phyloP scores from a whole-genome alignment of 2,329 filamentous ascomycete species.

The Fusarium guadeloupense region DNA sequence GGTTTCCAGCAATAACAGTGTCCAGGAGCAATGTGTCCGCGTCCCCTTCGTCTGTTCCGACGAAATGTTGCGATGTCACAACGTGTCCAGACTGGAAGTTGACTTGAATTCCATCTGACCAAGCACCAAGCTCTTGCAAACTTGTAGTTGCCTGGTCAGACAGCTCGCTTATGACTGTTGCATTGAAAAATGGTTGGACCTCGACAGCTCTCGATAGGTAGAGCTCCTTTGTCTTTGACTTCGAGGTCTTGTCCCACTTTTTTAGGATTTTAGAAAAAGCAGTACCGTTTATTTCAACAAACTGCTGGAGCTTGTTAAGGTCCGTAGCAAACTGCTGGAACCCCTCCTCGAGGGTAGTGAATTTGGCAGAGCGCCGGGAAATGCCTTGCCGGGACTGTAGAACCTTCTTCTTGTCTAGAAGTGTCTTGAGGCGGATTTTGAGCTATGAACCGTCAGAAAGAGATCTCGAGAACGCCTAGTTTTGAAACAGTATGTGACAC shows the following conservation, averaged over 20 bases:
- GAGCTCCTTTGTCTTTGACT: slow-evolving; percentile 97
- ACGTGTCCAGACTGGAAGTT: slow-evolving; percentile 77
- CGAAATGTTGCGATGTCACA: slow-evolving; percentile 71
- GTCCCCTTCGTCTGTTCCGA: slow-evolving; percentile 86
- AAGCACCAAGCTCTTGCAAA: slow-evolving; percentile 91
- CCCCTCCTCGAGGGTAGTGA: slow-evolving; percentile 93
- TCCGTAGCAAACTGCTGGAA: slow-evolving; percentile 98
- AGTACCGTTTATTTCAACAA: slow-evolving; percentile 97
- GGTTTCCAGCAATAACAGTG: slow-evolving; percentile 83
- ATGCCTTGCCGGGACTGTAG: slow-evolving; percentile 82
- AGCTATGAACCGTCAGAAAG: slow-evolving; percentile 65
- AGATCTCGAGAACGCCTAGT: neutral
- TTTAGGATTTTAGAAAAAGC: slow-evolving; percentile 99
- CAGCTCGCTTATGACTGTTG: slow-evolving; percentile 93
- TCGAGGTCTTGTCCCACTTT: slow-evolving; percentile 99
- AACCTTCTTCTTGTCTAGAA: slow-evolving; percentile 94
- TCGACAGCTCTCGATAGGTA: slow-evolving; percentile 96
- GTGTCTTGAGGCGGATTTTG: slow-evolving; percentile 88
- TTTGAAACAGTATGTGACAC: slow-evolving; percentile 41
- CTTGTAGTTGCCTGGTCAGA: slow-evolving; percentile 98
- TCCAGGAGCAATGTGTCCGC: slow-evolving; percentile 89
- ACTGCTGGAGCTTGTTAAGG: slow-evolving; percentile 97
- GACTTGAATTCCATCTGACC: slow-evolving; percentile 95
- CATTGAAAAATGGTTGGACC: slow-evolving; percentile 97
- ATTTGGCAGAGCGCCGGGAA: slow-evolving; percentile 90